Evolutionary conservation across 108 stramenopile species (phyloP), one percentile per base, ranked within the genome.

Genomic region (Nitzschia inconspicua): DNA sequence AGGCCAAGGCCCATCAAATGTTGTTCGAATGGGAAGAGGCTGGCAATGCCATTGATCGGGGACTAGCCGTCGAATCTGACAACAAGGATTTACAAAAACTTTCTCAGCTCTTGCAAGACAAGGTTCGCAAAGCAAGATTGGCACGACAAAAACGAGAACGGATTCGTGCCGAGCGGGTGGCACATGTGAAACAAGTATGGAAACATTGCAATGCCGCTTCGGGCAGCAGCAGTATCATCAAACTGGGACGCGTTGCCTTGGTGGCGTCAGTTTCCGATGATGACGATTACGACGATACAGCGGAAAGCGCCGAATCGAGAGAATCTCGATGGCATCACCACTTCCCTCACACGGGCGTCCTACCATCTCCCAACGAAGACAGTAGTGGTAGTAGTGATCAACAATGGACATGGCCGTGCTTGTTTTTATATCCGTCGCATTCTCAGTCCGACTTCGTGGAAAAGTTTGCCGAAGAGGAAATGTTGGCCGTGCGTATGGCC

Each of bases 391-490:
- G 31, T 40, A 40, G 68, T 8, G n/a, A n/a, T n/a, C 2, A 34
- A 32, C 70, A 68, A 40, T 91, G 89, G 87, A 72, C 68, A 4
- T 94, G 88, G 88, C 93, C 93, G 16, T 82, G 74, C 23, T 47
- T 94, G 69, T 91, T 94, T 53, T 63, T 91, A 4, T 94, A 94
- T 55, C 93, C 93, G 7, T 85, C 88, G 2, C 88, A 90, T 59
- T 63, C 71, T 11, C 93, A 94, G 51, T 87, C 87, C 23, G 93
- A 94, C 64, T 94, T 91, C 66, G 80, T 94, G 22, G 71, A 84
- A 32, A 61, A 80, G 20, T 84, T 94, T 66, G 77, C 57, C 14
- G 89, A 89, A 66, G 60, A 74, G 10, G 89, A 91, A 57, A 82
- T 91, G 64, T 56, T 94, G 66, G 93, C 93, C 3, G 31, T 82